Percentiles rank a stretch among this genome's conserved stretches.
Evolutionary conservation across 139 green algal genomes (phyloP).

Genomic region (Volvox reticuliferus): DNA sequence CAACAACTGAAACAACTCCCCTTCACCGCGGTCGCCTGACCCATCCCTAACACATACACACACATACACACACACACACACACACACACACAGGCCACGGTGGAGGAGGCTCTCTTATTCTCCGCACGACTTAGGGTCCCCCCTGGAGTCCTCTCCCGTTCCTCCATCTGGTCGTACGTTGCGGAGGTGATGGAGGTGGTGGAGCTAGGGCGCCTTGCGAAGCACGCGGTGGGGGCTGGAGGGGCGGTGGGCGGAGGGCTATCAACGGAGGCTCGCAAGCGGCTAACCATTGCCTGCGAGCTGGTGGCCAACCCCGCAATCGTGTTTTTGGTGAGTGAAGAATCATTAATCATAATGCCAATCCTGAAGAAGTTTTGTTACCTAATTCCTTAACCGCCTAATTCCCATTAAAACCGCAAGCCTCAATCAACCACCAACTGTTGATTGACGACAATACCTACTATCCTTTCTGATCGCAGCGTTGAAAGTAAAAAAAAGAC

Average conservation of each 20-base stretch:
- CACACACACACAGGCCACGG: not conserved
- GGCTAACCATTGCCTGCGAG: constrained; percentile 92
- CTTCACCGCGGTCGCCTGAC: too few relatives aligned
- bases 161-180: constrained; percentile 54
- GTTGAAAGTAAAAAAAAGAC: too few relatives aligned
- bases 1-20: too few relatives aligned
- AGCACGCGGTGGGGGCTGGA: constrained; percentile 54
- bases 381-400: too few relatives aligned
- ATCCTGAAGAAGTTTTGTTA: too few relatives aligned
- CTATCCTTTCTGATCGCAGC: too few relatives aligned
- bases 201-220: constrained; percentile 70
- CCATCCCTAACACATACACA: too few relatives aligned
- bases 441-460: too few relatives aligned
- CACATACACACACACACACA: not conserved
- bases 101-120: constrained; percentile 39
- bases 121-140: constrained; percentile 1
- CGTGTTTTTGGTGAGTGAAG: constrained; percentile 52
- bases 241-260: constrained; percentile 61
- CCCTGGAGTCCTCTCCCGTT: not conserved
- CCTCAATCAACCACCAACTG: too few relatives aligned
- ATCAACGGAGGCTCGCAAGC: constrained; percentile 91
- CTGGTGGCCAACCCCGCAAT: constrained; percentile 82
- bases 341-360: too few relatives aligned
- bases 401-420: too few relatives aligned
- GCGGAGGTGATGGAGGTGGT: constrained; percentile 81